Evolutionary conservation across 768 basidiomycete species (phyloP).

Genomic region (Collybiopsis luxurians): DNA sequence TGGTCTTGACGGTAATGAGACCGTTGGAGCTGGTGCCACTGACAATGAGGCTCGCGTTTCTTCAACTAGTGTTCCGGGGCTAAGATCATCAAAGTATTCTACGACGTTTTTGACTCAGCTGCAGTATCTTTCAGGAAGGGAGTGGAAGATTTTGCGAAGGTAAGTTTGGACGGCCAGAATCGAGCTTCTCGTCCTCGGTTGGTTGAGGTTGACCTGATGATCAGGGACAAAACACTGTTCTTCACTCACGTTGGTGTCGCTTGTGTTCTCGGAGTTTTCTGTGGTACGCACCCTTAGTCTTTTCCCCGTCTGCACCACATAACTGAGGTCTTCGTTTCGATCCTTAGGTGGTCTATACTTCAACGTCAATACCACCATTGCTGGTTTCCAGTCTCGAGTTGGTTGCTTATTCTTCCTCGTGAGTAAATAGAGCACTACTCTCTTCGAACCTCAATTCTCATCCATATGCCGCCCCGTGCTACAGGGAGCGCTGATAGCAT

Average conservation of each 20-base stretch:
- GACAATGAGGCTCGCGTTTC: background rate
- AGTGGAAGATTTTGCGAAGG: slow-evolving; percentile 81
- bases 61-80: slow-evolving; percentile 5
- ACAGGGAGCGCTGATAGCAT: slow-evolving; percentile 87
- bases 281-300: slow-evolving; percentile 56
- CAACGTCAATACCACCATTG: slow-evolving; percentile 75
- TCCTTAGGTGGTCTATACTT: slow-evolving; percentile 78
- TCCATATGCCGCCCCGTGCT: background rate
- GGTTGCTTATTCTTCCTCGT: slow-evolving; percentile 94
- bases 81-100: slow-evolving; percentile 41
- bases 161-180: no score
- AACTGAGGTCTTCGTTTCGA: background rate
- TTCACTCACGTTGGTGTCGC: slow-evolving; percentile 74
- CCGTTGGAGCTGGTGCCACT: background rate
- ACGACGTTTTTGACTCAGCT: slow-evolving; percentile 90
- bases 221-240: slow-evolving; percentile 82
- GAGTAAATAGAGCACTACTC: slow-evolving; percentile 15
- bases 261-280: slow-evolving; percentile 78
- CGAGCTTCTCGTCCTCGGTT: background rate
- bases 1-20: slow-evolving; percentile 11
- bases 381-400: slow-evolving; percentile 92
- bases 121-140: slow-evolving; percentile 75
- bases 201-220: no score
- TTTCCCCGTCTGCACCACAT: no score
- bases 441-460: background rate